Evolutionary conservation across 208 protist genomes (phyloP).

Genomic region (Leishmania martiniquensis): DNA sequence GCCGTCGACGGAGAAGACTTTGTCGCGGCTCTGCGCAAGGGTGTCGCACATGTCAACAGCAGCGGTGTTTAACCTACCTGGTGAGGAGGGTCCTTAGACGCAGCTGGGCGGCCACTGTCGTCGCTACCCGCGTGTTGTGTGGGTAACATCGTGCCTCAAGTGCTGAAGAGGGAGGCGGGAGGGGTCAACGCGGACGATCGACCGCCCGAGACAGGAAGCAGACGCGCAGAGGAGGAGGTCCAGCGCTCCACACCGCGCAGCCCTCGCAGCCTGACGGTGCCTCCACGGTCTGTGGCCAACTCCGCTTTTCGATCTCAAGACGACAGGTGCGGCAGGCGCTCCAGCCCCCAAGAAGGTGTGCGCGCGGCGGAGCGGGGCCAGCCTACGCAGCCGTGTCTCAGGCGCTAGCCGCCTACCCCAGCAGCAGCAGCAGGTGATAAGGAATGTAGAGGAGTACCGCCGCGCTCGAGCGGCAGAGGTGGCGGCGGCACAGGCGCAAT

Average conservation of each 20-base stretch:
- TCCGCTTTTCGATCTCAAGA: not conserved
- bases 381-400: not conserved
- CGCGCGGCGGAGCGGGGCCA: not conserved
- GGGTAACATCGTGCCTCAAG: slow-evolving; percentile 12
- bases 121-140: slow-evolving; percentile 8
- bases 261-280: not conserved
- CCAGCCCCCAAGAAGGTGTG: not conserved
- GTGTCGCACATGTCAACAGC: slow-evolving; percentile 2
- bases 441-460: not conserved
- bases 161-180: slow-evolving; percentile 7
- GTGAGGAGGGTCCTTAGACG: slow-evolving; percentile 17
- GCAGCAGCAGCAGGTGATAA: not conserved
- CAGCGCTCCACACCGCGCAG: not conserved
- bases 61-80: slow-evolving; percentile 21
- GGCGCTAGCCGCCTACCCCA: not conserved
- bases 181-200: not conserved
- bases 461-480: slow-evolving; percentile 2
- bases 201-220: not conserved
- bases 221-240: not conserved
- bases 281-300: not conserved
- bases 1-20: slow-evolving; percentile 25
- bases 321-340: not conserved
- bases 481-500: slow-evolving; percentile 9
- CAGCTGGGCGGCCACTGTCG: slow-evolving; percentile 5
- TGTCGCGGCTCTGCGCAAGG: slow-evolving; percentile 21